phyloP scores from a whole-genome alignment of 495 filamentous ascomycete genomes.

The Venustampulla echinocandica region DNA sequence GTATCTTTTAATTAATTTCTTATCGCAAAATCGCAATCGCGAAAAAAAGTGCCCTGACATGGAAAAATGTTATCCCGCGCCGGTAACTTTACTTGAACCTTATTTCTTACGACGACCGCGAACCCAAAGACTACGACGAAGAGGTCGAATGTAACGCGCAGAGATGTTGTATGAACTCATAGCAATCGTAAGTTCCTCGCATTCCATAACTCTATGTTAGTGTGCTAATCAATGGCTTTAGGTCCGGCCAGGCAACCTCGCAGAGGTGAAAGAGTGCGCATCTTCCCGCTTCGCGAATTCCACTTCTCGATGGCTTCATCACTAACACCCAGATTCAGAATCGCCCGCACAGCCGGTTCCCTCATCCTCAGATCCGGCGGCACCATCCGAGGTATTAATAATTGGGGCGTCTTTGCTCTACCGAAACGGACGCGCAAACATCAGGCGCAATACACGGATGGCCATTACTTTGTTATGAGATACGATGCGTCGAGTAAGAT shows the following conservation, averaged over 20 bases:
- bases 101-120: background rate
- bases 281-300: background rate
- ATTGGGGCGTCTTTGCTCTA: conserved; percentile 88
- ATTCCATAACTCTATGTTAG: background rate
- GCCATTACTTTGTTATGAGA: conserved; percentile 97
- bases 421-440: conserved; percentile 66
- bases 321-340: conserved; percentile 40
- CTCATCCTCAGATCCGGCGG: conserved; percentile 77
- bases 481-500: conserved; percentile 68
- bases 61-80: conserved; percentile 1
- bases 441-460: conserved; percentile 68
- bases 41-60: background rate
- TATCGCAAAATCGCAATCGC: conserved; percentile 5
- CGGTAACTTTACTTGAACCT: conserved; percentile 1
- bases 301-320: background rate
- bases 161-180: conserved; percentile 95
- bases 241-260: conserved; percentile 81
- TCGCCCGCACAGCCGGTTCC: conserved; percentile 77
- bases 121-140: background rate
- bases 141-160: conserved; percentile 4
- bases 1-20: too few relatives aligned
- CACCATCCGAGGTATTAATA: conserved; percentile 83
- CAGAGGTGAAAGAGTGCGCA: conserved; percentile 88
- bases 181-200: conserved; percentile 66
- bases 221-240: conserved; percentile 28